Conservation (phyloP, 2,329 filamentous ascomycete genomes). For the Drechslerella dactyloides region DNA sequence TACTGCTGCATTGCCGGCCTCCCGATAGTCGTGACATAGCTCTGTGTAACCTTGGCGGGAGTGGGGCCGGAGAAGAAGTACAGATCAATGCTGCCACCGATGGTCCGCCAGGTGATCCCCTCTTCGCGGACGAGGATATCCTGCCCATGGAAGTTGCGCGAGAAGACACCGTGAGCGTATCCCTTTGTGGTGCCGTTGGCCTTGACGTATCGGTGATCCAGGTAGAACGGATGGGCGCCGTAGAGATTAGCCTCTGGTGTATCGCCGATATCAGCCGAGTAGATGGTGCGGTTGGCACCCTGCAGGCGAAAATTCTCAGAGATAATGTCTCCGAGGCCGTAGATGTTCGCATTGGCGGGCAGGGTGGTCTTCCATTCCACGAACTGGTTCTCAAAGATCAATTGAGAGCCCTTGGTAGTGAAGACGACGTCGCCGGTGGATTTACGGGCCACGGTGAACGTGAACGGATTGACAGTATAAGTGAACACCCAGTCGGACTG, state of each 20-base stretch:
- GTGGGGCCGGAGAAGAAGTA: conserved; percentile 63
- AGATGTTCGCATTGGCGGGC: conserved; percentile 72
- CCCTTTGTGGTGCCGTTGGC: conserved; percentile 63
- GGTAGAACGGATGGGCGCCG: conserved; percentile 76
- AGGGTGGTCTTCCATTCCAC: conserved; percentile 74
- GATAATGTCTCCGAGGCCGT: conserved; percentile 79
- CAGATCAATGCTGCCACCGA: conserved; percentile 73
- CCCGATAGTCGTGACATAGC: conserved; percentile 63
- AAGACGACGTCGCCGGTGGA: conserved; percentile 69
- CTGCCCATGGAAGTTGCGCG: conserved; percentile 81
- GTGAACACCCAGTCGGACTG: conserved; percentile 59
- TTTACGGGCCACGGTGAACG: conserved; percentile 69
- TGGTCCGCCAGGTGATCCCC: conserved; percentile 78
- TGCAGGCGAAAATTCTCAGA: conserved; percentile 71
- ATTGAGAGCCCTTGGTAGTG: conserved; percentile 69
- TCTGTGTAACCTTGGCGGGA: conserved; percentile 61
- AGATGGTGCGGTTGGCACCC: conserved; percentile 72
- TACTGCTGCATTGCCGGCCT: conserved; percentile 63
- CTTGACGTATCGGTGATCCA: conserved; percentile 67
- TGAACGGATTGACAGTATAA: conserved; percentile 67
- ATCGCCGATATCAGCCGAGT: conserved; percentile 71
- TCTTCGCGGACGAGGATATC: conserved; percentile 66
- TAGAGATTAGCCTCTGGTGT: conserved; percentile 72
- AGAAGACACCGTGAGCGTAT: conserved; percentile 73
- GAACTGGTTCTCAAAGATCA: conserved; percentile 81